Evolutionary conservation across 768 basidiomycete genomes (phyloP), one percentile per base, ranked within the genome.

Genomic region (Tricholomella constricta): DNA sequence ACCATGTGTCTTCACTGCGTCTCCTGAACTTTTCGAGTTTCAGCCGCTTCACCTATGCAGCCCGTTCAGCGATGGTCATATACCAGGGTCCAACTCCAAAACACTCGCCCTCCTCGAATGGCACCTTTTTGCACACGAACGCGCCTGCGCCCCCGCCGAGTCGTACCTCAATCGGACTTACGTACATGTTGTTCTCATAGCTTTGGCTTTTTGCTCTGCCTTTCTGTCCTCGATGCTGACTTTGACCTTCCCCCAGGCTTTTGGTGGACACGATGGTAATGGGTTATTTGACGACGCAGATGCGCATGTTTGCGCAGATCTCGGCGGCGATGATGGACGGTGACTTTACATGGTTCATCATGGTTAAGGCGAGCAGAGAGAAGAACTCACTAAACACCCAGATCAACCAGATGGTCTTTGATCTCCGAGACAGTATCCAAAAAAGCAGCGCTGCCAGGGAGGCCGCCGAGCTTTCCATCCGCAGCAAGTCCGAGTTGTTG

Each of bases 321-420:
- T 95, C 93, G 1, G 96, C 95, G 0, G 96, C 97, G 0, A 97
- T 97, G 12, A 98, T 95, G 79, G 97, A 98, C 64, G 96, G 97
- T 55, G 97, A 98, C 72, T 98, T 98, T 72, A 96, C 94, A 19
- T 85, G 94, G 15, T 99, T 98, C 80, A 98, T 99, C 76, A 98
- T 97, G 23, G 97, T 99, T 64, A 96, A 98, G 64, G 97, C 97
- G 1, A 88, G 85, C 56, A 97, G 97, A 45, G 97, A 99, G 72
- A 98, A 98, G 97, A 95, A 98, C 72, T 94, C 92, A 42, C 81
- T 99, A 74, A 98, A 99, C 81, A 97, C 94, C 1, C 96, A 96
- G 72, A 95, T 96, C 77, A 95, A 95, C 63, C 91, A 97, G 72
- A 99, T 98, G 97, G 93, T 99, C 50, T 96, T 92, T 77, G 95